Evolutionary conservation across 2,329 filamentous ascomycete species (phyloP), one percentile per base, ranked within the genome.

Genomic region (Endoconidiophora laricicola): DNA sequence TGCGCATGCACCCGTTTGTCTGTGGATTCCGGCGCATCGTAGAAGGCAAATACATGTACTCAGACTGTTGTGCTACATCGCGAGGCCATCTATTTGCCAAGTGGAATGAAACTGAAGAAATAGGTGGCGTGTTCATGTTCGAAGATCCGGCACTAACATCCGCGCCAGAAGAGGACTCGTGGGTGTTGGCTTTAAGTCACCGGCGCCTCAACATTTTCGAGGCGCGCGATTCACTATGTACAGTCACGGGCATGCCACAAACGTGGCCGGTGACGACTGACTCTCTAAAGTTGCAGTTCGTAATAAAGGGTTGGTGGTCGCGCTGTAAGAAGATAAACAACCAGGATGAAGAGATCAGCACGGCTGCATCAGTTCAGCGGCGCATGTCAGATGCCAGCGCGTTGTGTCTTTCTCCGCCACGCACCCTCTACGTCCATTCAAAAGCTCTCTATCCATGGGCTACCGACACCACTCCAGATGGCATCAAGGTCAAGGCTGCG

Each of bases 201-300:
- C 55, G 54, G 1, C 47, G 44, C 4, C 42, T 56, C 6, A 44
- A 53, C 6, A 36, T 20, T 2, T 55, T 55, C 9, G 54, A 55
- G 38, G 3, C 16, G 14, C 49, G 49, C 1, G 46, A 52, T 18
- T 33, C 52, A 29, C 23, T 52, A 7, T 41, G 41, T 5, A 38
- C 42, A 3, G 14, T 45, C 4, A 22, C 16, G 3, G 16, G 39
- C 3, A 45, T 33, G n/a, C 9, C 18, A 10, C 41, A 26, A 29
- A 16, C 14, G 16, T 39, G 40, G 16, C 39, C 36, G 23, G 22
- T 24, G 14, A 29, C 24, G 14, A 39, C 45, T 22, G 40, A 12
- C 29, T 29, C 39, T 29, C 18, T 40, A 3, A 26, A 20, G 5
- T 23, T 52, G 7, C 33, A 22, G 4, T 23, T 39, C 2, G 16